A percentile compares a stretch with the other conserved stretches of the same genome.
phyloP scores from a whole-genome alignment of 2,329 filamentous ascomycete species.

The Aspergillus sclerotialis region DNA sequence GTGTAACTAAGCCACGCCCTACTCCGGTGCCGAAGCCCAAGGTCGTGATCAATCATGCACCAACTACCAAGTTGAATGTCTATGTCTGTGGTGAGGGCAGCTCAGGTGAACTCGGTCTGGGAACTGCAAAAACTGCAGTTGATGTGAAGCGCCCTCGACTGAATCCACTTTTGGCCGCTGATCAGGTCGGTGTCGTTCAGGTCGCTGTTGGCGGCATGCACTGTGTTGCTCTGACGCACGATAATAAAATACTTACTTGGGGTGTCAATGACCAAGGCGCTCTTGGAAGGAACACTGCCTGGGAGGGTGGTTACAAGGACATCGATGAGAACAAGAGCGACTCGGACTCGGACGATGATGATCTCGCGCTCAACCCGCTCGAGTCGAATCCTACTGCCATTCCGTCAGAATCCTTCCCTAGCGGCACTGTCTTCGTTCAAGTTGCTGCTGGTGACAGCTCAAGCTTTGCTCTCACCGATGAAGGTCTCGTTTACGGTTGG shows the following conservation, averaged over 20 bases:
- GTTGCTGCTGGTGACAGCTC: constrained; percentile 54
- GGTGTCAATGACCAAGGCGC: constrained; percentile 82
- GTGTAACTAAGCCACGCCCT: constrained; percentile 20
- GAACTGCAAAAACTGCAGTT: constrained; percentile 56
- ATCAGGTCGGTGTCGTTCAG: constrained; percentile 61
- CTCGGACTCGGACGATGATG: constrained; percentile 46
- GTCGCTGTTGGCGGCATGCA: constrained; percentile 79
- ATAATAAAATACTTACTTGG: constrained; percentile 79
- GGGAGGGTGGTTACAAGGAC: constrained; percentile 56
- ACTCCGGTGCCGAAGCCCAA: constrained; percentile 25
- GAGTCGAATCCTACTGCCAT: constrained; percentile 50
- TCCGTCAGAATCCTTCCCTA: constrained; percentile 42
- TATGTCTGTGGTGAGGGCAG: constrained; percentile 76
- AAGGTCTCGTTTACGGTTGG: constrained; percentile 56
- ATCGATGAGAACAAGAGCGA: constrained; percentile 35
- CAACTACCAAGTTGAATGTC: constrained; percentile 54
- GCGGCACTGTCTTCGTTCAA: constrained; percentile 49
- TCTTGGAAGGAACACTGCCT: constrained; percentile 65
- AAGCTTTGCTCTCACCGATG: constrained; percentile 54
- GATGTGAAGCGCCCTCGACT: constrained; percentile 70
- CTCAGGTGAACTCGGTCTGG: constrained; percentile 76
- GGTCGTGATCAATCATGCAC: constrained; percentile 55
- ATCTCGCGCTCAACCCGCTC: constrained; percentile 49
- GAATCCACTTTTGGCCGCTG: constrained; percentile 53
- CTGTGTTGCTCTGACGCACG: constrained; percentile 64